Conservation (phyloP, 495 filamentous ascomycete genomes). For the Aspergillus panamensis region DNA sequence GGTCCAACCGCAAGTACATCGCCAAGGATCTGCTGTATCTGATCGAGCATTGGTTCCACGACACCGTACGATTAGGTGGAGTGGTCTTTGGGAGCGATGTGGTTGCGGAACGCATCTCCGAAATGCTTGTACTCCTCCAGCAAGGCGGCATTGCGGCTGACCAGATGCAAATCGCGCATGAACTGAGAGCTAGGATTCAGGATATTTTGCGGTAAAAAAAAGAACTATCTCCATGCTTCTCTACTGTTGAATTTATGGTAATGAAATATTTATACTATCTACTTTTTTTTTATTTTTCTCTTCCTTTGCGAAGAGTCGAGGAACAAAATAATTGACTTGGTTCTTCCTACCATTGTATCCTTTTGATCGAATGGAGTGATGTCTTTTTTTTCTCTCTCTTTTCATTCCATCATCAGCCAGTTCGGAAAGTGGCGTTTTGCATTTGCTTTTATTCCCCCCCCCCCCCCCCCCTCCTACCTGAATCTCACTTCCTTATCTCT, state of each 20-base stretch:
- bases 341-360: not conserved
- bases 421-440: not conserved
- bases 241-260: slow-evolving; percentile 9
- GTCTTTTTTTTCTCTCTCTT: too few species aligned
- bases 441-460: not conserved
- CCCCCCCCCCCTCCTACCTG: not conserved
- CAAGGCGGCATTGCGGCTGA: slow-evolving; percentile 37
- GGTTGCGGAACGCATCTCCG: slow-evolving; percentile 43
- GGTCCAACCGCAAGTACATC: slow-evolving; percentile 55
- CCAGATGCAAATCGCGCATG: slow-evolving; percentile 31
- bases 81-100: slow-evolving; percentile 52
- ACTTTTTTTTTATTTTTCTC: slow-evolving; percentile 1
- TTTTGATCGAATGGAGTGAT: not conserved
- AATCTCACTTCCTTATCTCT: not conserved
- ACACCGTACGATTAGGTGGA: slow-evolving; percentile 53
- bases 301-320: not conserved
- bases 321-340: not conserved
- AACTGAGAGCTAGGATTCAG: slow-evolving; percentile 44
- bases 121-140: slow-evolving; percentile 45
- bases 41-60: slow-evolving; percentile 58
- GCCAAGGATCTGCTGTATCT: slow-evolving; percentile 62
- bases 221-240: not conserved
- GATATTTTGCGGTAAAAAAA: slow-evolving; percentile 38
- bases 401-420: too few species aligned
- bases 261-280: slow-evolving; percentile 8